Evolutionary conservation across 208 protist species (phyloP), one percentile per base, ranked within the genome.

Genomic region (Leishmania turanica): DNA sequence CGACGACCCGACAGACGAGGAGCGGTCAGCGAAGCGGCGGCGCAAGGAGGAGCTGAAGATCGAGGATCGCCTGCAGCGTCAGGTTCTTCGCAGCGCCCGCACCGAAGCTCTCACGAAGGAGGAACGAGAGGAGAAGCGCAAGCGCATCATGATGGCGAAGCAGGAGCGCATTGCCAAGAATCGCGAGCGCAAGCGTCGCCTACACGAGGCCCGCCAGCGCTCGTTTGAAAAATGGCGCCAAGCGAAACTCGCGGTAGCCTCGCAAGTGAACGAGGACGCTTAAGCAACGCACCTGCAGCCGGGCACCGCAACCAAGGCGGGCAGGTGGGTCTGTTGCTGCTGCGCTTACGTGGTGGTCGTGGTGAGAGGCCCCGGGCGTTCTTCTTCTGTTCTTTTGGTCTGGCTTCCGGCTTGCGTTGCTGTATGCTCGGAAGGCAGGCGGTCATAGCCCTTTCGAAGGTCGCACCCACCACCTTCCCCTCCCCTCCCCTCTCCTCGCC

Each of bases 91-190:
- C 54, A 83, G 74, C 31, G 74, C 80, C 62, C 70, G 49, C 75
- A 87, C 31, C 54, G 88, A 83, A 64, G 60, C 80, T 1, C 92
- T 97, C 27, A 95, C 93, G 24, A 95, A 96, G 78, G 95, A 96
- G 83, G 95, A 97, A 79, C 88, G 88, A 17, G 90, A 96, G 74
- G 92, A 95, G 83, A 93, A 92, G 81, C 90, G 95, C 37, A 92
- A 93, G 83, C 84, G 79, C 73, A 92, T 96, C 37, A 83, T 95
- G 81, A 78, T 91, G 64, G 95, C 95, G 31, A 97, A 97, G 84
- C 93, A 97, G 80, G 89, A 95, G 70, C 92, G 95, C 75, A 96
- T 97, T 80, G 91, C 91, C 53, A 94, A 95, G 84, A 97, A 97
- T 81, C 88, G 90, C 45, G 92, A 95, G 75, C 87, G 95, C 65